These are phyloP conservation scores for Solanum infundibuliforme DNA, from an alignment of 257 asterid genomes.

Conservation along the genomic window DNA sequence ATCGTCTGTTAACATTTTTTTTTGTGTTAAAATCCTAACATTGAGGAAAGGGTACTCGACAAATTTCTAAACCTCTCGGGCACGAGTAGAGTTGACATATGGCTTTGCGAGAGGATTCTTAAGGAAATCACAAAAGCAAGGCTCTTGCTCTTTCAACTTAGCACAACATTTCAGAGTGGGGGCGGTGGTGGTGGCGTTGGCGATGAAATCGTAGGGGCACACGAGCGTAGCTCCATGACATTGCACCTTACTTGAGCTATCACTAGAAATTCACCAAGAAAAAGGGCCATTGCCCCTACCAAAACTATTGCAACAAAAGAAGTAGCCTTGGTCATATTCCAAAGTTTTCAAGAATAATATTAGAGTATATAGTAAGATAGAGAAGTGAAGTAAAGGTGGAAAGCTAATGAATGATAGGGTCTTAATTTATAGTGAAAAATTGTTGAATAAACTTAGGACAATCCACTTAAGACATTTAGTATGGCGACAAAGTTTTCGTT, in stretches of 20 bases:
- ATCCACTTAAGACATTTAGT: too few species aligned
- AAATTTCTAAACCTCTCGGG: neutral
- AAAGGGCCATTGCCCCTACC: neutral
- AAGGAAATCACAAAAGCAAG: constrained; percentile 17
- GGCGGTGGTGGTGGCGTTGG: neutral
- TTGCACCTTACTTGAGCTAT: constrained; percentile 10
- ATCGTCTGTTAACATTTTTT: neutral
- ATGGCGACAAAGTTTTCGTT: too few species aligned
- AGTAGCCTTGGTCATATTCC: neutral
- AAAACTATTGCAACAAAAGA: neutral
- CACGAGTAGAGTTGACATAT: constrained; percentile 10
- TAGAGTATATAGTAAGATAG: neutral
- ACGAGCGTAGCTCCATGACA: neutral
- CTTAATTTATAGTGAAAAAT: neutral
- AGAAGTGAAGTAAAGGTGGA: neutral
- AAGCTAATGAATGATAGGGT: neutral
- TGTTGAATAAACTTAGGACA: neutral
- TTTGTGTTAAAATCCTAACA: neutral
- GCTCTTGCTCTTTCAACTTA: constrained; percentile 10
- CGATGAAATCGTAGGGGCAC: neutral
- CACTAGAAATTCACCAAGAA: neutral
- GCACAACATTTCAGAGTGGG: constrained; percentile 1
- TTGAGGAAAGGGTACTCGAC: neutral
- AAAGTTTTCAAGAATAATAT: neutral
- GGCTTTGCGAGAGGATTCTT: neutral